Base-by-base conservation (phyloP, 2,329 filamentous ascomycete species). In the Trichoderma koningiopsis region DNA sequence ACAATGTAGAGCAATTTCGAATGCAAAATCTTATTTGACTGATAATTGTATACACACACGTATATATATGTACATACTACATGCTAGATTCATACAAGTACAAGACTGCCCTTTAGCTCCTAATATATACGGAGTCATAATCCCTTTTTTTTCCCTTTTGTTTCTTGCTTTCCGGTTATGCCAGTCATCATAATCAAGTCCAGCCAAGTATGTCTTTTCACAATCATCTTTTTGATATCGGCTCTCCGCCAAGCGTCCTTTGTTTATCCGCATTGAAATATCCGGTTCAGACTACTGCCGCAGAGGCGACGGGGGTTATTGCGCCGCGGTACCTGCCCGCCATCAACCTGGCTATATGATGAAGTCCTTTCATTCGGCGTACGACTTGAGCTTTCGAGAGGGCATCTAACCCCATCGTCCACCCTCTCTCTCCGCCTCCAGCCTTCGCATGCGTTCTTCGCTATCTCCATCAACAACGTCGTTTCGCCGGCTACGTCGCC, bases 361-460 rank as follows among this genome's bases (percentile, higher is more conserved):
- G 37, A 19, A 16, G 13, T 40, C 5, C 19, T 40, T 40, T 14
- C 58, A 29, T 3, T 33, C 24, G 33, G n/a, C 63, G 8, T 10
- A 22, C 10, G 31, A 24, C 35, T 43, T 43, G 19, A 43, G 40
- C 7, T n/a, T 43, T 22, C 16, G 31, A 40, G 58, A 19, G 16
- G 13, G 58, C 22, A 70, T 60, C 74, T 78, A 85, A 47, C 79
- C 81, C 83, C 83, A 87, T 52, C 85, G 81, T 11, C 79, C 81
- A 57, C 80, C 82, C 74, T 91, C 88, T 71, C 89, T 82, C 78
- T 91, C 88, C 35, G 82, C 84, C 77, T 90, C 88, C 56, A 87
- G 78, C 70, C 87, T 79, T 59, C 83, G 82, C 83, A 85, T 85
- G 71, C 84, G 82, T 73, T 85, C 82, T 73, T 84, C 79, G 66